Base-by-base conservation (phyloP, 2,329 filamentous ascomycete genomes). In the Tolypocladium guangdongense region DNA sequence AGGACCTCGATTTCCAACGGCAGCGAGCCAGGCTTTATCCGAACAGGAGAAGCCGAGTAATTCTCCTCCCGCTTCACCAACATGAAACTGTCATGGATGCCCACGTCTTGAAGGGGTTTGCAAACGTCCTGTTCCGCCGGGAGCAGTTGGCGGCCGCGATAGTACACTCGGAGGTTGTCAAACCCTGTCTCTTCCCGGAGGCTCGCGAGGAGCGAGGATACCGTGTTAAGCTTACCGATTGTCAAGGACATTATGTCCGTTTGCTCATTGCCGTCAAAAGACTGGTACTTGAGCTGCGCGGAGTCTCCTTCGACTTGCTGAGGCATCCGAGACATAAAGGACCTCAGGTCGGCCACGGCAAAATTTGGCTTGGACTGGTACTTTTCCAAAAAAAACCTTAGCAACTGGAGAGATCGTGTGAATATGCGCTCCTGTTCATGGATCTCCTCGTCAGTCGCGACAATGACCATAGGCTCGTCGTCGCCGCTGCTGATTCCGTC, bases 1-100 rank as follows among this genome's bases (percentile, higher is more conserved):
- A 93, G 73, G 24, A 97, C 84, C 61, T 92, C 88, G 14, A 81
- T 77, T 64, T 97, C 90, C 3, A 97, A 78, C 37, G 72, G 78
- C 57, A 73, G 83, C 48, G 73, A 79, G 50, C 72, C 81, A 51
- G 69, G 76, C 56, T 73, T 75, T 51, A 77, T 70, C 33, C 74
- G 63, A 57, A 73, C 60, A 30, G 75, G 64, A 54, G 73, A 68
- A 4, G 71, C 68, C 10, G 71, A 65, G 0, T 69, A 63, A 16
- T 77, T 74, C 22, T 78, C 74, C 45, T 82, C 78, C 18, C 77
- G 76, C 59, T 82, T 85, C 46, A 90, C 76, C 22, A 90, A 72
- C 27, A 90, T 76, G 22, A 89, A 70, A 2, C 84, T 84, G 39
- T 81, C 79, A 30, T 75, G 74, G 6, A 90, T 74, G 45, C 78